Percentiles rank a stretch among this genome's conserved stretches.
Evolutionary conservation across 2,329 filamentous ascomycete genomes (phyloP).

Genomic region (Apiospora aurea): DNA sequence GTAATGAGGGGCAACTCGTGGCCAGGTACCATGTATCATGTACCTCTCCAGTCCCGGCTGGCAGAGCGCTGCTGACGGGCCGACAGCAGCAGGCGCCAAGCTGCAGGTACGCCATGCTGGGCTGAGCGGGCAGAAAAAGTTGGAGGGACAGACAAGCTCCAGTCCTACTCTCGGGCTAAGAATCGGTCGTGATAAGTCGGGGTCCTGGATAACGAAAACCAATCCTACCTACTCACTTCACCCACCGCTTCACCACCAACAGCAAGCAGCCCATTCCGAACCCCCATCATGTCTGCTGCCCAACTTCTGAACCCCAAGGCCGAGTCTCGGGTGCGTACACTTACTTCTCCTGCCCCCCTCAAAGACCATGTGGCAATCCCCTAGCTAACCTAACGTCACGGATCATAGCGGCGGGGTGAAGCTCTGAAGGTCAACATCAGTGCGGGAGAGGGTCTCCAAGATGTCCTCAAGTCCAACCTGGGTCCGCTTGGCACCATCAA

Average conservation of each 20-base stretch:
- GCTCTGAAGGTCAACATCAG: slow-evolving; percentile 96
- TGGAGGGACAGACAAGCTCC: slow-evolving; percentile 20
- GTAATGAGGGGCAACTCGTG: neutral
- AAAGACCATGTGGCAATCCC: slow-evolving; percentile 30
- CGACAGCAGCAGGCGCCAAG: neutral
- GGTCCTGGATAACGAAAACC: slow-evolving; percentile 21
- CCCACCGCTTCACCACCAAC: slow-evolving; percentile 21
- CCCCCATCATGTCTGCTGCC: slow-evolving; percentile 83
- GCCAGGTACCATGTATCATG: neutral
- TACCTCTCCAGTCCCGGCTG: neutral
- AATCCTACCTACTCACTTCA: neutral
- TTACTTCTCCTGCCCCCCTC: slow-evolving; percentile 28
- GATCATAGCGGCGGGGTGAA: slow-evolving; percentile 86
- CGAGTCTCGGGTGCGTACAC: slow-evolving; percentile 83
- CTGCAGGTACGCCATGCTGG: slow-evolving; percentile 20
- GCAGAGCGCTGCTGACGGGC: neutral
- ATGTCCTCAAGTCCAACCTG: slow-evolving; percentile 96
- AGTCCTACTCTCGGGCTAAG: slow-evolving; percentile 8
- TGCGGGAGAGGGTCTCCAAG: slow-evolving; percentile 88
- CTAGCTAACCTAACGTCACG: slow-evolving; percentile 47
- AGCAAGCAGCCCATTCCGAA: slow-evolving; percentile 12
- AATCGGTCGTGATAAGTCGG: slow-evolving; percentile 18
- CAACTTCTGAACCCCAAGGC: slow-evolving; percentile 99
- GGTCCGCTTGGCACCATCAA: slow-evolving; percentile 95
- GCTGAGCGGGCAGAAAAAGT: slow-evolving; percentile 16